A percentile compares a stretch with the other conserved stretches of the same genome.
These are phyloP conservation scores for Gaeumannomyces tritici DNA, from an alignment of 2,329 filamentous ascomycete genomes.

Conservation along the genomic window DNA sequence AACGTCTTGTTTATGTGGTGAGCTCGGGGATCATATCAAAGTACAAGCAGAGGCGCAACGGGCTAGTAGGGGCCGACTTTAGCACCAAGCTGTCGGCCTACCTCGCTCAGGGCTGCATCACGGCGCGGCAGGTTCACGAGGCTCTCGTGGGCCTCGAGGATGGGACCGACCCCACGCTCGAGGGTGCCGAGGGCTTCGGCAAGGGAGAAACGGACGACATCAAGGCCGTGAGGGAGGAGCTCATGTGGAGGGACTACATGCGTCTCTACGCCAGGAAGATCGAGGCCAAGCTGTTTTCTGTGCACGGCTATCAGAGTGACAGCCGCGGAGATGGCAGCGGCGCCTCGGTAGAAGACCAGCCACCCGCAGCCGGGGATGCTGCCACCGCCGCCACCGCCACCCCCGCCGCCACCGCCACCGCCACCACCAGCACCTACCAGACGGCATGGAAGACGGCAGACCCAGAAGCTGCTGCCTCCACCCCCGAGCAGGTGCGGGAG, in stretches of 20 bases:
- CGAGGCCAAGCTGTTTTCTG: slow-evolving; percentile 50
- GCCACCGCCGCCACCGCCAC: no score
- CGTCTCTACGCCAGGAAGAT: slow-evolving; percentile 66
- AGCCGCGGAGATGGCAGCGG: not conserved
- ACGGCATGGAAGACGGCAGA: slow-evolving; percentile 1
- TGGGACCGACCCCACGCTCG: slow-evolving; percentile 34
- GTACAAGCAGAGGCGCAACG: slow-evolving; percentile 66
- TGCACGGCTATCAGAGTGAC: slow-evolving; percentile 37
- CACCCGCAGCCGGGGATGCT: not conserved
- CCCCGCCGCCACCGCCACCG: no score
- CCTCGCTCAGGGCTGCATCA: slow-evolving; percentile 62
- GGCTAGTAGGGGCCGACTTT: slow-evolving; percentile 59
- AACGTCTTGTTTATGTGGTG: slow-evolving; percentile 52
- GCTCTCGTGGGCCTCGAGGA: slow-evolving; percentile 62
- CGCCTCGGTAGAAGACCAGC: not conserved
- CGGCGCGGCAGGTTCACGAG: slow-evolving; percentile 62
- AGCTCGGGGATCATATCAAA: slow-evolving; percentile 46
- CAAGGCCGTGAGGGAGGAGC: slow-evolving; percentile 58
- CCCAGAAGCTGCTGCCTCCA: slow-evolving; percentile 15
- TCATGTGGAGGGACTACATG: slow-evolving; percentile 78
- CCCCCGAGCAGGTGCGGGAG: slow-evolving; percentile 22
- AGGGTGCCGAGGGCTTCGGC: slow-evolving; percentile 46
- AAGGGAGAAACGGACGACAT: slow-evolving; percentile 66
- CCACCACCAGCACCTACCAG: not conserved
- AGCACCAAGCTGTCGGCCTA: slow-evolving; percentile 70